phyloP scores from a whole-genome alignment of 148 eudicot species.

The Amaranthus cruentus region DNA sequence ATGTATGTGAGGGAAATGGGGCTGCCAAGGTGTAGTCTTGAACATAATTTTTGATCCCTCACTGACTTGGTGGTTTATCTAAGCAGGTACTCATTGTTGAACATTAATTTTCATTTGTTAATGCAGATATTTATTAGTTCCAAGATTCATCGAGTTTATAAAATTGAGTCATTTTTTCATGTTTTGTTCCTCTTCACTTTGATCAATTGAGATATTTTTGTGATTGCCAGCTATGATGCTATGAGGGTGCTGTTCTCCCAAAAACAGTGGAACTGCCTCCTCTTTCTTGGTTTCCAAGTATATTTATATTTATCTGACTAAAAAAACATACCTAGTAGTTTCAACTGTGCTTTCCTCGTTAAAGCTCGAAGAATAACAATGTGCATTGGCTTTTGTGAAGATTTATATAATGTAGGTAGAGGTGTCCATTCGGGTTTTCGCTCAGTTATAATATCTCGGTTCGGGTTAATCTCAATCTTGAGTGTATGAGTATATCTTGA shows the following conservation, averaged over 20 bases:
- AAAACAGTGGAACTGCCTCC: not conserved
- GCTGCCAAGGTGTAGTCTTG: slow-evolving; percentile 17
- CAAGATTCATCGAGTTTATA: not conserved
- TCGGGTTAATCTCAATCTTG: too few species aligned
- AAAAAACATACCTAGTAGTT: too few species aligned
- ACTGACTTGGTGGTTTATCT: not conserved
- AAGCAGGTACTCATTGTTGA: slow-evolving; percentile 14
- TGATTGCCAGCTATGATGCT: not conserved
- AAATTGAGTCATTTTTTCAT: not conserved
- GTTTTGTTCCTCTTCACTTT: not conserved
- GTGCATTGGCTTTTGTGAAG: too few species aligned
- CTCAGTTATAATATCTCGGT: too few species aligned
- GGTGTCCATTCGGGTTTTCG: too few species aligned
- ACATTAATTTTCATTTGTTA: not conserved
- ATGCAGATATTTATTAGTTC: not conserved
- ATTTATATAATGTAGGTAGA: too few species aligned
- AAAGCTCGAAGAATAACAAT: too few species aligned
- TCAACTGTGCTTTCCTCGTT: too few species aligned
- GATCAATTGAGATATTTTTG: not conserved
- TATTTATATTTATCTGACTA: too few species aligned
- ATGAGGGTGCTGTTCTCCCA: not conserved
- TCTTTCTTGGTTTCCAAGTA: too few species aligned
- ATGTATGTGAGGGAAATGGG: slow-evolving; percentile 54
- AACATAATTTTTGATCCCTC: not conserved
- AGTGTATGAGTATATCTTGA: too few species aligned